These are phyloP conservation scores for Patellaria atrata DNA, from an alignment of 495 filamentous ascomycete species.

Conservation along the genomic window DNA sequence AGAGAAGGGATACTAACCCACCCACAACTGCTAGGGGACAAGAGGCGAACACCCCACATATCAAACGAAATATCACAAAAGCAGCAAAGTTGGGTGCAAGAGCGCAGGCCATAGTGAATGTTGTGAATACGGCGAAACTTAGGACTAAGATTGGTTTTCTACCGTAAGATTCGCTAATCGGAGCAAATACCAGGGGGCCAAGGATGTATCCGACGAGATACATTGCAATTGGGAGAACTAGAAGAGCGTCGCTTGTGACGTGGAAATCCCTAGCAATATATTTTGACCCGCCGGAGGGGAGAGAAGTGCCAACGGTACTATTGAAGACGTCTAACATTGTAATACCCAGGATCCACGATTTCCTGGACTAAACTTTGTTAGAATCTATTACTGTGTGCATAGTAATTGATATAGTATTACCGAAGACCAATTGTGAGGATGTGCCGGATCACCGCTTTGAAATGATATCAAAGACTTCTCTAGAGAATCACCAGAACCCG, in stretches of 20 bases:
- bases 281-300: slow-evolving; percentile 48
- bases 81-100: slow-evolving; percentile 51
- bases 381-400: too few species aligned
- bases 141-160: slow-evolving; percentile 45
- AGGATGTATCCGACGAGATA: slow-evolving; percentile 59
- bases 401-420: too few species aligned
- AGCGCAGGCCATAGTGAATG: slow-evolving; percentile 56
- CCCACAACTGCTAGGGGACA: slow-evolving; percentile 57
- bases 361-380: too few species aligned
- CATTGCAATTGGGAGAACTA: slow-evolving; percentile 62
- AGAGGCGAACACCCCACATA: slow-evolving; percentile 50
- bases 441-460: slow-evolving; percentile 17
- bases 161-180: slow-evolving; percentile 57
- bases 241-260: slow-evolving; percentile 38
- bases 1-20: slow-evolving; percentile 26
- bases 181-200: slow-evolving; percentile 52
- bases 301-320: slow-evolving; percentile 54
- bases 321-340: slow-evolving; percentile 55
- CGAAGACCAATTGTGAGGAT: slow-evolving; percentile 27
- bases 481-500: too few species aligned
- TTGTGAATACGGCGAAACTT: slow-evolving; percentile 47
- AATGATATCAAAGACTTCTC: too few species aligned
- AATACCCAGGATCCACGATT: too few species aligned
- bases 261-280: slow-evolving; percentile 44
- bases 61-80: slow-evolving; percentile 52